Base-by-base conservation (phyloP, 2,329 filamentous ascomycete genomes). In the Aspergillus sp. region DNA sequence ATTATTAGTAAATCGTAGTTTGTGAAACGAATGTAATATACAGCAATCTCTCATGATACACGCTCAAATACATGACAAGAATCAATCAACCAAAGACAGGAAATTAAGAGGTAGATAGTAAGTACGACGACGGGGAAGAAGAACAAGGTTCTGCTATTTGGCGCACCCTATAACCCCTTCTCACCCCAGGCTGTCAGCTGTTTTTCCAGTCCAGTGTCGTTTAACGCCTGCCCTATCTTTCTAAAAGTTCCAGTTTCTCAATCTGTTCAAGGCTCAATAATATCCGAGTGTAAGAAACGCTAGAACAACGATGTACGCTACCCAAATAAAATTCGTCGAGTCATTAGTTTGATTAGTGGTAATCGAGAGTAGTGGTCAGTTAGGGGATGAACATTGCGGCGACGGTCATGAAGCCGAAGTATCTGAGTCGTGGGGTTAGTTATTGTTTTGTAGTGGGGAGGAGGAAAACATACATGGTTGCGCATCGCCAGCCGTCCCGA, bases 401-500 rank as follows among this genome's bases (percentile, higher is more conserved):
- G 4, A 73, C 51, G 41, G 71, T 66, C 76, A 78, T 78, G 51
- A 77, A 77, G 4, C 72, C 73, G 47, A 78, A 77, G 59, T 78
- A 78, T 59, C 76, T 78, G 39, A 9, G n/a, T 2, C 10, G 15
- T 4, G 3, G 10, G 21, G 32, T 56, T 52, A 25, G 13, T 36
- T 36, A 21, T n/a, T 23, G n/a, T 48, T 1, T 10, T n/a, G 15
- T 30, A 17, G 12, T 6, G n/a, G 8, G 19, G 7, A 12, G 1
- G 9, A 39, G 3, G 43, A 48, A 12, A 10, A 55, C 76, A 53
- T 76, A 78, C 76, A 76, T 51, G 23, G 67, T 69, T 43, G 75
- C 76, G 65, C 71, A 76, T 57, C 72, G 72, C 76, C 76, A 78
- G 8, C 75, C 76, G 69, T 78, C 75, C 45, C 69, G 69, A 1